These are phyloP conservation scores for Ministeria vibrans DNA, from an alignment of 78 protist species.

Conservation along the genomic window DNA sequence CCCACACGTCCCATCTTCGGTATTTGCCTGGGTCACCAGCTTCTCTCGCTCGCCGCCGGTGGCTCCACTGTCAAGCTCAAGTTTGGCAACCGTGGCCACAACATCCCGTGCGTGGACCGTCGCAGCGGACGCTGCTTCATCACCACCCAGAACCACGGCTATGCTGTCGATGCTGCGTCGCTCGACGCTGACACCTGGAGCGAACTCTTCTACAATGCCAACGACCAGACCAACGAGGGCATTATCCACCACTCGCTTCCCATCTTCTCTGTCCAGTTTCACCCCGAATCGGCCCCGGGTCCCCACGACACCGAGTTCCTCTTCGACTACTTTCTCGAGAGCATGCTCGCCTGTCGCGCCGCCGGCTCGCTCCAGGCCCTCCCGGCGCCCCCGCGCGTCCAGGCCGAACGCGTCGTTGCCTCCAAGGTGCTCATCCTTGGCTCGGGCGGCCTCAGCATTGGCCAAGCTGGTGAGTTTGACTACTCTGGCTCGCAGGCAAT, in stretches of 20 bases:
- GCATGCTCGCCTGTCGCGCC: not conserved
- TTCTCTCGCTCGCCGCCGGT: slow-evolving; percentile 88
- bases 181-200: slow-evolving; percentile 86
- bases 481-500: slow-evolving; percentile 81
- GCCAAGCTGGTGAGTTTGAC: slow-evolving; percentile 99
- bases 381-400: slow-evolving; percentile 1
- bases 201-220: slow-evolving; percentile 85
- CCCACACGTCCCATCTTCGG: slow-evolving; percentile 42
- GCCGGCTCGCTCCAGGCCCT: not conserved
- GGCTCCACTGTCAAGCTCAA: slow-evolving; percentile 80
- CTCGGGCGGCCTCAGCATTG: slow-evolving; percentile 93
- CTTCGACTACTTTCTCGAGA: slow-evolving; percentile 74
- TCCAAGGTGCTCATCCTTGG: slow-evolving; percentile 75
- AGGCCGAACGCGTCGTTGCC: slow-evolving; percentile 9
- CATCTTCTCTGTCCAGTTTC: slow-evolving; percentile 91
- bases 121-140: slow-evolving; percentile 70
- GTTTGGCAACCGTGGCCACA: slow-evolving; percentile 93
- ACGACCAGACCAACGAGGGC: slow-evolving; percentile 95
- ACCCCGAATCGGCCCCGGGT: slow-evolving; percentile 94
- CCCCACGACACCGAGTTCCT: slow-evolving; percentile 92
- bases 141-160: slow-evolving; percentile 79
- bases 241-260: slow-evolving; percentile 74
- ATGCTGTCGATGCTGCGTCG: slow-evolving; percentile 73
- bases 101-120: slow-evolving; percentile 85
- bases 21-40: slow-evolving; percentile 94